These are phyloP conservation scores for Chalaropsis ovoidea DNA, from an alignment of 2,329 filamentous ascomycete genomes.

Conservation along the genomic window DNA sequence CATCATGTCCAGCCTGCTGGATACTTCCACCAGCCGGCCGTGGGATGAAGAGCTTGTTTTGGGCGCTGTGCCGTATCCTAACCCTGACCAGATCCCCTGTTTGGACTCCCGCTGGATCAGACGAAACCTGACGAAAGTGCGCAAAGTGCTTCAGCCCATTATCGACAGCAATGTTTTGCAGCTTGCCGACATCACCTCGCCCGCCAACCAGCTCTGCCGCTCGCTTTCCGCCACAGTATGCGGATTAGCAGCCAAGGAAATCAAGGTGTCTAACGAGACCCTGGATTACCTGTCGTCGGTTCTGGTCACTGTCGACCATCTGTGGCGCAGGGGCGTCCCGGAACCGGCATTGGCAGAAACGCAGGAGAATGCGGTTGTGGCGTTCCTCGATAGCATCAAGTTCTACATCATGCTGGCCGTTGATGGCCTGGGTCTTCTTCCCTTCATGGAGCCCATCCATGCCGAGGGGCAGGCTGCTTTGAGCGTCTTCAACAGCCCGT, in stretches of 20 bases:
- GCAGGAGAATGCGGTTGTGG: constrained; percentile 34
- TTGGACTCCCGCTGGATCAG: constrained; percentile 83
- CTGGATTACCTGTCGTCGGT: constrained; percentile 54
- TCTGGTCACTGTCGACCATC: constrained; percentile 14
- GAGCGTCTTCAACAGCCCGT: constrained; percentile 49
- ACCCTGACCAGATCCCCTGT: constrained; percentile 65
- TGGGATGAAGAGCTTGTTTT: constrained; percentile 69
- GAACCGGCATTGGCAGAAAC: constrained; percentile 41
- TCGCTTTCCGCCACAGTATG: constrained; percentile 18
- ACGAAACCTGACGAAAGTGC: constrained; percentile 55
- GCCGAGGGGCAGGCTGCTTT: constrained; percentile 34
- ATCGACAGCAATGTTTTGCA: constrained; percentile 53
- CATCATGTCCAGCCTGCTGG: constrained; percentile 60
- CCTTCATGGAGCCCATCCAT: constrained; percentile 54
- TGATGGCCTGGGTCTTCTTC: constrained; percentile 45
- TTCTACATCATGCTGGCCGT: constrained; percentile 42
- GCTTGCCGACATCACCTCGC: constrained; percentile 50
- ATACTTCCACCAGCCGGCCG: constrained; percentile 45
- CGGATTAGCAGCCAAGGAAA: constrained; percentile 52
- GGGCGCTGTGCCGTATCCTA: constrained; percentile 46
- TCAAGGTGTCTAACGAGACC: constrained; percentile 77
- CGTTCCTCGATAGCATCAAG: constrained; percentile 47
- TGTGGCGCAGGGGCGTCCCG: constrained; percentile 40
- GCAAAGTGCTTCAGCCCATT: constrained; percentile 51
- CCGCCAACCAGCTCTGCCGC: constrained; percentile 28